Conservation (phyloP, 371 early-diverging fungal species). For the Mucor sp. region DNA sequence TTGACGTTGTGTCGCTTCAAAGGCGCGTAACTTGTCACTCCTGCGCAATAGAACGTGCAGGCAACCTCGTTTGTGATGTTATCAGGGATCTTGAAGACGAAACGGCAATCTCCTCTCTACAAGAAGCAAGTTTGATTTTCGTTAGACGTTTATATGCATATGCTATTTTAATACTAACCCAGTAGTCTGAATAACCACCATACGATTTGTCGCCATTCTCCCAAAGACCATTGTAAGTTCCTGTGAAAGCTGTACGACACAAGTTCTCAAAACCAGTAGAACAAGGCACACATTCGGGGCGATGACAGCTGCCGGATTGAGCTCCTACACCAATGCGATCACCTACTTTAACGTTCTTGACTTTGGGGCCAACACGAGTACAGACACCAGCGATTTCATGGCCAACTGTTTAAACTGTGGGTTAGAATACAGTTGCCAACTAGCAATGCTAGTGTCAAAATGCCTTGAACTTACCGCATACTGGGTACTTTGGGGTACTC, state of each 20-base stretch:
- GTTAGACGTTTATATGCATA: background rate
- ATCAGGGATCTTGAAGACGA: slow-evolving; percentile 62
- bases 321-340: slow-evolving; percentile 76
- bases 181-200: slow-evolving; percentile 65
- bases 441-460: background rate
- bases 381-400: slow-evolving; percentile 61
- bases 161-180: slow-evolving; percentile 7
- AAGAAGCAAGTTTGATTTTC: background rate
- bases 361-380: slow-evolving; percentile 54
- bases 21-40: slow-evolving; percentile 69
- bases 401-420: slow-evolving; percentile 24
- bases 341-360: slow-evolving; percentile 59
- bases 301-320: slow-evolving; percentile 52
- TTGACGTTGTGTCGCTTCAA: slow-evolving; percentile 52
- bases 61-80: slow-evolving; percentile 50
- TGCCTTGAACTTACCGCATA: slow-evolving; percentile 22
- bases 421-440: background rate
- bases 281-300: slow-evolving; percentile 25
- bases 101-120: slow-evolving; percentile 44
- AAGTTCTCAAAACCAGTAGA: slow-evolving; percentile 28
- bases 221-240: slow-evolving; percentile 60
- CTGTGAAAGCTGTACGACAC: slow-evolving; percentile 46
- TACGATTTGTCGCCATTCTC: slow-evolving; percentile 53
- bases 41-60: slow-evolving; percentile 51
- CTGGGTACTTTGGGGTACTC: slow-evolving; percentile 50